A percentile compares a stretch with the other conserved stretches of the same genome.
Conservation (phyloP, 306 rosid species). For the Lathyrus tuberosus region DNA sequence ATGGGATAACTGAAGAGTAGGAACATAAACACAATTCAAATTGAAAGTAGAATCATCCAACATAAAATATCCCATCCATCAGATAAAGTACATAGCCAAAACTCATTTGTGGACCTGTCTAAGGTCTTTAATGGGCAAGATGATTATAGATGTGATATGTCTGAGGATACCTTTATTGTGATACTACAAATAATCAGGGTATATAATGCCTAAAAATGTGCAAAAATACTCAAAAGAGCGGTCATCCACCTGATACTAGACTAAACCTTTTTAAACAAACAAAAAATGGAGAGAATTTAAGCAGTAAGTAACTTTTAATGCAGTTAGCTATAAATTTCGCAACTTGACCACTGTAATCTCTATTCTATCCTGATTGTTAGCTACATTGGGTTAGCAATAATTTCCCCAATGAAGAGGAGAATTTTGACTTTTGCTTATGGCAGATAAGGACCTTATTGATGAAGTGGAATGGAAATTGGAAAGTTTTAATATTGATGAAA, state of each 20-base stretch:
- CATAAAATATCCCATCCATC: conserved; percentile 15
- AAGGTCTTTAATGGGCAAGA: background rate
- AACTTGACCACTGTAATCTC: background rate
- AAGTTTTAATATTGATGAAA: background rate
- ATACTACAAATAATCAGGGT: background rate
- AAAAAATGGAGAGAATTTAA: background rate
- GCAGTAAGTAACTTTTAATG: background rate
- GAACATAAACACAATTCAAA: conserved; percentile 19
- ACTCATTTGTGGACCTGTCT: background rate
- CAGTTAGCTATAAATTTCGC: background rate
- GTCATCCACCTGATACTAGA: background rate
- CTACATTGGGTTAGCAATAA: background rate
- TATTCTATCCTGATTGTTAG: background rate
- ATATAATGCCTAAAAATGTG: conserved; percentile 17
- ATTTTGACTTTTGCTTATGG: background rate
- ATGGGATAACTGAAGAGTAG: conserved; percentile 15
- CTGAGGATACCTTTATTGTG: conserved; percentile 1
- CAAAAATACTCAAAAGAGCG: background rate
- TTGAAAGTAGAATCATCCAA: background rate
- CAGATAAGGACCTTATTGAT: background rate
- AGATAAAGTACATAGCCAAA: conserved; percentile 20
- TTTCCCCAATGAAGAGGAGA: background rate
- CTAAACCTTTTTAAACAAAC: background rate
- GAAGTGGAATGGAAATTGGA: too few relatives aligned
- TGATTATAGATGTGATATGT: background rate